Percentiles rank a stretch among this genome's conserved stretches.
These are phyloP conservation scores for Trypanosoma theileri DNA, from an alignment of 208 protist genomes.

Conservation along the genomic window DNA sequence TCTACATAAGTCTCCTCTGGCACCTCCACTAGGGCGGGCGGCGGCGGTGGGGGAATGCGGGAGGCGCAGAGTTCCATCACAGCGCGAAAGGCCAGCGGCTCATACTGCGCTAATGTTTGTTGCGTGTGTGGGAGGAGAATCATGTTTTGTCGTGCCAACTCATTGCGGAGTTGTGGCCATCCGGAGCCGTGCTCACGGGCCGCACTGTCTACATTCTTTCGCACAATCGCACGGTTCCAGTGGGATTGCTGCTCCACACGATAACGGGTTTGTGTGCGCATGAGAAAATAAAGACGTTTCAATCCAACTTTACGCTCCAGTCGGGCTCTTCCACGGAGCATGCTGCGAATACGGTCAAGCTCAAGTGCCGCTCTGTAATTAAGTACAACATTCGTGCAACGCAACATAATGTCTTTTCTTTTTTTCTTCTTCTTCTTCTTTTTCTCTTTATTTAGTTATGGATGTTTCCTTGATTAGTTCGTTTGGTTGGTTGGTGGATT, in stretches of 20 bases:
- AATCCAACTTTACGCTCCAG: conserved; percentile 84
- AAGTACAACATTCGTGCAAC: conserved; percentile 33
- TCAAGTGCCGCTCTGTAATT: conserved; percentile 76
- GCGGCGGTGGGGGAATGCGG: conserved; percentile 72
- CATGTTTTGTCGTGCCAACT: conserved; percentile 83
- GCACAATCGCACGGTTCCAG: conserved; percentile 81
- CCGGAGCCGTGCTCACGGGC: conserved; percentile 80
- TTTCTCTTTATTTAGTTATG: conserved; percentile 1
- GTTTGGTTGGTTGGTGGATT: too few species aligned
- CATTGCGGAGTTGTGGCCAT: conserved; percentile 77
- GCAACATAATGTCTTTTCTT: conserved; percentile 46
- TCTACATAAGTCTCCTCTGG: conserved; percentile 65
- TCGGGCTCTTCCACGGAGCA: conserved; percentile 77
- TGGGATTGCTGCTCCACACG: conserved; percentile 81
- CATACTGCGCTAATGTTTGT: conserved; percentile 83
- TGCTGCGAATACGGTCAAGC: conserved; percentile 80
- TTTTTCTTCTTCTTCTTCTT: conserved; percentile 8
- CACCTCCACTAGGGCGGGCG: conserved; percentile 54
- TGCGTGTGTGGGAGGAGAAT: conserved; percentile 71
- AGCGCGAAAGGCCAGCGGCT: conserved; percentile 86
- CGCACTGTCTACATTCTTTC: conserved; percentile 87
- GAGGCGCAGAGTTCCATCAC: conserved; percentile 85
- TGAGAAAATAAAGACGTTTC: conserved; percentile 82
- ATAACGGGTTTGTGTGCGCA: conserved; percentile 88
- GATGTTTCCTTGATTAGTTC: too few species aligned